A percentile compares a stretch with the other conserved stretches of the same genome.
These are phyloP conservation scores for Saccharomyces mikatae DNA, from an alignment of 805 yeast species.

Conservation along the genomic window DNA sequence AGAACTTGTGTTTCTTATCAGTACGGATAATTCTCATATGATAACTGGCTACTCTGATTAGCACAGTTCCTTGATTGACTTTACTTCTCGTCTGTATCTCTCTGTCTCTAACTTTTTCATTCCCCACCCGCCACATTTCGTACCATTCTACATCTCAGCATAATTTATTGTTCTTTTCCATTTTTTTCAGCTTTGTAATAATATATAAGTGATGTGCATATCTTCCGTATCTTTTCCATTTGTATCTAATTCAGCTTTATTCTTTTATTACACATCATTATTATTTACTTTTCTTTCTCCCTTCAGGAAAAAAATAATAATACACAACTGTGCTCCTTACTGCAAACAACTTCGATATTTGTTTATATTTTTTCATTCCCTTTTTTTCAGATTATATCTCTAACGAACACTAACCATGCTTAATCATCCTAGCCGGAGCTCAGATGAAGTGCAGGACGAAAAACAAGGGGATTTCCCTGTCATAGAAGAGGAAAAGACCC, in stretches of 20 bases:
- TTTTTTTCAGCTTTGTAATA: neutral
- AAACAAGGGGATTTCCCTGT: neutral
- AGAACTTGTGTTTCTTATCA: neutral
- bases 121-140: neutral
- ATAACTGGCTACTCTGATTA: neutral
- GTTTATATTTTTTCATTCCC: neutral
- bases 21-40: neutral
- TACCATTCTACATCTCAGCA: neutral
- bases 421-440: neutral
- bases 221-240: neutral
- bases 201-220: neutral
- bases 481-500: neutral
- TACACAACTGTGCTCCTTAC: neutral
- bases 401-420: neutral
- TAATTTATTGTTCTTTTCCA: neutral
- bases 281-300: neutral
- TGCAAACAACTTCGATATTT: neutral
- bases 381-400: neutral
- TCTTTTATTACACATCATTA: neutral
- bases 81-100: neutral
- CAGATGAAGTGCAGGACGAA: neutral
- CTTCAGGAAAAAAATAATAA: neutral
- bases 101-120: neutral
- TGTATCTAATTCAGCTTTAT: neutral
- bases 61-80: neutral